Evolutionary conservation across 192 early-diverging fungal species (phyloP).

Genomic region (Dispira parvispora): DNA sequence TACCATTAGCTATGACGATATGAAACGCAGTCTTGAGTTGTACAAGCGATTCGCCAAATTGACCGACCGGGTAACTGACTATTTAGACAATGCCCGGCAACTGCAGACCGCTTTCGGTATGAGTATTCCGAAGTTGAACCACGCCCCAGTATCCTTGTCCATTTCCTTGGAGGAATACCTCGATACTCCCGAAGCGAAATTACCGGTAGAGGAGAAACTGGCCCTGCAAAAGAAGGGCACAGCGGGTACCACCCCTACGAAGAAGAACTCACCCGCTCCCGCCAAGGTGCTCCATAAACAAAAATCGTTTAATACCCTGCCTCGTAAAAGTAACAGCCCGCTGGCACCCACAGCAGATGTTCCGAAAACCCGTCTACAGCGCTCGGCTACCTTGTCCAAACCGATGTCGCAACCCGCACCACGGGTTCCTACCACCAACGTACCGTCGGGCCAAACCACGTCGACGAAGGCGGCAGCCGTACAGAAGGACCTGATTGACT

Average conservation of each 20-base stretch:
- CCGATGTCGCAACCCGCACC: not conserved
- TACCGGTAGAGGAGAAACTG: constrained; percentile 13
- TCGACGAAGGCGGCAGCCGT: not conserved
- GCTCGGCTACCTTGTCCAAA: not conserved
- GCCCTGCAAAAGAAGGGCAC: constrained; percentile 15
- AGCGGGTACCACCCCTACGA: not conserved
- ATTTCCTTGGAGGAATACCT: constrained; percentile 29
- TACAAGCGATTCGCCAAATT: constrained; percentile 35
- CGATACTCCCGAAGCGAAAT: constrained; percentile 23
- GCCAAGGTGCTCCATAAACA: not conserved
- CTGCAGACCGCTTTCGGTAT: constrained; percentile 29
- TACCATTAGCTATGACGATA: constrained; percentile 26
- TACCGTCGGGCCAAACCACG: not conserved
- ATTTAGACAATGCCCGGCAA: constrained; percentile 25
- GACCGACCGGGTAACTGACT: constrained; percentile 28
- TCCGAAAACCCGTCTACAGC: too few species aligned
- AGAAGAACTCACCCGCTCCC: not conserved
- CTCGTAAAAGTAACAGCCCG: not conserved
- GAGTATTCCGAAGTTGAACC: constrained; percentile 26
- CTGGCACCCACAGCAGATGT: not conserved
- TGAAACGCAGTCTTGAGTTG: constrained; percentile 28
- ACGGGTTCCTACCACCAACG: not conserved
- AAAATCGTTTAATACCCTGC: not conserved
- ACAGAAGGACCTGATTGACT: constrained; percentile 31
- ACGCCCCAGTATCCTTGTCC: constrained; percentile 31